Evolutionary conservation across 495 filamentous ascomycete species (phyloP).

Genomic region (Neurospora terricola): DNA sequence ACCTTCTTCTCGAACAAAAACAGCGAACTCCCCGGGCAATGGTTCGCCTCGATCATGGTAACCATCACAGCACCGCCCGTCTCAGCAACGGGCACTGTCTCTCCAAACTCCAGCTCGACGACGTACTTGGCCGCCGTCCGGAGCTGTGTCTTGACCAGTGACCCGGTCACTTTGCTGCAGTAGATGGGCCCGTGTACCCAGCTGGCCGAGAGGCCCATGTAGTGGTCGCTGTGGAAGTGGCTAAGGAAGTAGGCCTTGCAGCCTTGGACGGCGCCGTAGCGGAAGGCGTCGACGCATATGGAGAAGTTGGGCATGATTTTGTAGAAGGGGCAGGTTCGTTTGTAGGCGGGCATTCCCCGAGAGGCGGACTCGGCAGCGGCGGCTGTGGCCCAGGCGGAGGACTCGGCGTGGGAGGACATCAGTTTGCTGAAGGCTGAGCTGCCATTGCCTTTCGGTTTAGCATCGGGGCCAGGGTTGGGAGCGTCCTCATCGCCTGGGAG

Average conservation of each 20-base stretch:
- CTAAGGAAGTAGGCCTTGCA: constrained; percentile 95
- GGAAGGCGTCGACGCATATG: constrained; percentile 93
- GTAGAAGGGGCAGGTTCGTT: constrained; percentile 93
- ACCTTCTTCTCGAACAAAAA: constrained; percentile 82
- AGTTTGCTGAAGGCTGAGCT: constrained; percentile 78
- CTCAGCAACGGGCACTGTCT: constrained; percentile 64
- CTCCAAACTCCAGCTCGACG: constrained; percentile 77
- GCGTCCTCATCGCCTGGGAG: constrained; percentile 26
- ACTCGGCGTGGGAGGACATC: constrained; percentile 85
- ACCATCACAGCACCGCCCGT: constrained; percentile 67
- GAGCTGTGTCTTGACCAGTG: constrained; percentile 78
- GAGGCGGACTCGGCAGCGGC: constrained; percentile 68
- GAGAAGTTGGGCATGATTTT: constrained; percentile 89
- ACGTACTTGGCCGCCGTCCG: constrained; percentile 80
- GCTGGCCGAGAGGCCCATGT: constrained; percentile 75
- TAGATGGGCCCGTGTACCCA: constrained; percentile 96
- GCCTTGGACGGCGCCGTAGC: constrained; percentile 85
- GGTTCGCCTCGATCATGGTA: constrained; percentile 93
- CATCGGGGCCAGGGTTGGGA: neutral
- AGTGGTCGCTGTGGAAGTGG: constrained; percentile 97
- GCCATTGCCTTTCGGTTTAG: neutral
- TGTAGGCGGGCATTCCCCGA: constrained; percentile 79
- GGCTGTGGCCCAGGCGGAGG: constrained; percentile 79
- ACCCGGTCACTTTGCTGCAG: constrained; percentile 84
- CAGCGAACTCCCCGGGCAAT: constrained; percentile 89